Percentiles rank a stretch among this genome's conserved stretches.
Conservation (phyloP, 768 basidiomycete species). For the Gyrodon lividus region DNA sequence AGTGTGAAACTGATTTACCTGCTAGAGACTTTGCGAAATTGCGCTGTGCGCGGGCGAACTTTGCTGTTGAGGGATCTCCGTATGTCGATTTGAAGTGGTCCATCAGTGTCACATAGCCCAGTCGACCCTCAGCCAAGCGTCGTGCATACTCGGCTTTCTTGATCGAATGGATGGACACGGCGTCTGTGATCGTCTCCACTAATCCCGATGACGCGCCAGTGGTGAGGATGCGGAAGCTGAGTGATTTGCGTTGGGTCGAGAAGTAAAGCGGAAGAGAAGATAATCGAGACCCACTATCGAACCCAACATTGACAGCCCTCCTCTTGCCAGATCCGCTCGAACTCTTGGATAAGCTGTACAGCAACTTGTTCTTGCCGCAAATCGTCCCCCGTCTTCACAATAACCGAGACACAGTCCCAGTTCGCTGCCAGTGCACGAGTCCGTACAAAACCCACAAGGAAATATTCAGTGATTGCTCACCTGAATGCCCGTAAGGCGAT, state of each 20-base stretch:
- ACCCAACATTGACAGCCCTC: constrained; percentile 93
- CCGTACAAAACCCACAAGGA: constrained; percentile 3
- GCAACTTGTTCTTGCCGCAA: constrained; percentile 97
- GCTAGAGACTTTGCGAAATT: constrained; percentile 94
- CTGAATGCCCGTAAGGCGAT: constrained; percentile 95
- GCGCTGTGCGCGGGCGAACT: constrained; percentile 85
- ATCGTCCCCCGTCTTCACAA: constrained; percentile 98
- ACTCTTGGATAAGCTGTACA: constrained; percentile 90
- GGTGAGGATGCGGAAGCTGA: constrained; percentile 92
- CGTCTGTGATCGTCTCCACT: constrained; percentile 97
- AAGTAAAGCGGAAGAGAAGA: neutral
- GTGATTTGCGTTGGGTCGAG: neutral
- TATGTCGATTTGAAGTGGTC: constrained; percentile 93
- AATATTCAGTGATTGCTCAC: constrained; percentile 37
- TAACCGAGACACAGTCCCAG: constrained; percentile 93
- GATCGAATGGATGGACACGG: constrained; percentile 98
- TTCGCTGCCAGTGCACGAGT: constrained; percentile 43
- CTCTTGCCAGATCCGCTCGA: constrained; percentile 92
- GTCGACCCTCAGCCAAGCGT: constrained; percentile 71
- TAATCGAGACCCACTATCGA: constrained; percentile 62
- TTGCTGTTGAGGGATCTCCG: constrained; percentile 83
- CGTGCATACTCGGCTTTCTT: constrained; percentile 98
- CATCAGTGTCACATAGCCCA: constrained; percentile 84
- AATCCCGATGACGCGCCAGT: constrained; percentile 91
- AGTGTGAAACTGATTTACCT: constrained; percentile 40